Evolutionary conservation across 2,329 filamentous ascomycete species (phyloP).

Genomic region (Ophiostoma pallidulum): DNA sequence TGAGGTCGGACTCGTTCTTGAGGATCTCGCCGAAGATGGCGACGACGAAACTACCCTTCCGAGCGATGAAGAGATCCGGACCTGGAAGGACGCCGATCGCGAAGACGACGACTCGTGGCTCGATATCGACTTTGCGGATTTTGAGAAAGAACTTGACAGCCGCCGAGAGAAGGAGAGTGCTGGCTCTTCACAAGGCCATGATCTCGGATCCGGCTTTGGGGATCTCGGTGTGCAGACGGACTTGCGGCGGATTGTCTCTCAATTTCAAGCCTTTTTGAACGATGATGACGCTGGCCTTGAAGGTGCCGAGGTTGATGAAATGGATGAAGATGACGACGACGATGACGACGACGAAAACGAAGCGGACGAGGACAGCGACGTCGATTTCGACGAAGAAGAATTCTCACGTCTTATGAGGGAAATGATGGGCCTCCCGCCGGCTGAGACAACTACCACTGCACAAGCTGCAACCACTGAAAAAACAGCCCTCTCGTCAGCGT

Average conservation of each 20-base stretch:
- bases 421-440: slow-evolving; percentile 63
- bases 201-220: no score
- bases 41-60: slow-evolving; percentile 50
- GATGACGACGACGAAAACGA: slow-evolving; percentile 41
- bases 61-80: slow-evolving; percentile 58
- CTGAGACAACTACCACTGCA: background rate
- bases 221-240: slow-evolving; percentile 62
- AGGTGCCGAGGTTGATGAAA: slow-evolving; percentile 63
- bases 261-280: slow-evolving; percentile 88
- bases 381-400: slow-evolving; percentile 74
- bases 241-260: slow-evolving; percentile 79
- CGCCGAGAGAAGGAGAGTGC: background rate
- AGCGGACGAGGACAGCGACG: slow-evolving; percentile 49
- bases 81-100: slow-evolving; percentile 52
- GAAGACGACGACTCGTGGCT: slow-evolving; percentile 87
- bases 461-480: background rate
- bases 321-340: slow-evolving; percentile 55
- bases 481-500: background rate
- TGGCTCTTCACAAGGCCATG: no score
- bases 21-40: slow-evolving; percentile 66
- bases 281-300: slow-evolving; percentile 74
- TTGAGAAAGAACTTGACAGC: slow-evolving; percentile 67
- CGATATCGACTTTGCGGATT: slow-evolving; percentile 81
- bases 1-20: slow-evolving; percentile 66
- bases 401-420: slow-evolving; percentile 84